Evolutionary conservation across 148 eudicot species (phyloP).

Genomic region (Suaeda aralocaspica): DNA sequence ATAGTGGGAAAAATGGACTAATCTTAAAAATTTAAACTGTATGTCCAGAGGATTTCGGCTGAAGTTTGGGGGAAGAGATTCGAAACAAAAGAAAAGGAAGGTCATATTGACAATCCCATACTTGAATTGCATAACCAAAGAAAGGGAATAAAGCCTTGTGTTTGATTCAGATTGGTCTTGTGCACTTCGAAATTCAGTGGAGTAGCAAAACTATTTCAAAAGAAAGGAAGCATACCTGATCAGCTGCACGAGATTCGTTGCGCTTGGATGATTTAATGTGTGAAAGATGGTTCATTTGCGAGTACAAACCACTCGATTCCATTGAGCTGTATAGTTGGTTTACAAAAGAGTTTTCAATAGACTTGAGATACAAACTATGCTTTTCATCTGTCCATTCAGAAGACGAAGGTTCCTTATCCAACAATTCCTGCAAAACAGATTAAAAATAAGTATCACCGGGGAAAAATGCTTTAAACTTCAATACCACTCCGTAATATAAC

Average conservation of each 20-base stretch:
- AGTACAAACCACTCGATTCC: slow-evolving; percentile 37
- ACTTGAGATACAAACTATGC: slow-evolving; percentile 76
- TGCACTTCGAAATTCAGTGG: neutral
- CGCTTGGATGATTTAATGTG: slow-evolving; percentile 30
- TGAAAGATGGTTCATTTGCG: slow-evolving; percentile 28
- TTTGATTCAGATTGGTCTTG: neutral
- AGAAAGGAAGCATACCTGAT: slow-evolving; percentile 41
- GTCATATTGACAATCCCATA: neutral
- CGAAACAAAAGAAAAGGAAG: neutral
- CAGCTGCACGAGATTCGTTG: slow-evolving; percentile 23
- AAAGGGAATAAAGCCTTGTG: neutral
- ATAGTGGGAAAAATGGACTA: neutral
- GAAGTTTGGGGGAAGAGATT: neutral
- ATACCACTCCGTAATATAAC: neutral
- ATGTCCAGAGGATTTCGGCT: neutral
- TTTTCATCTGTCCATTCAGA: slow-evolving; percentile 88
- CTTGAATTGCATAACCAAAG: no score
- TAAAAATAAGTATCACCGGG: neutral
- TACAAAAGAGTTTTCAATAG: slow-evolving; percentile 89
- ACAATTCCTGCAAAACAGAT: slow-evolving; percentile 37
- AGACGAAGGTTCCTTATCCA: slow-evolving; percentile 26
- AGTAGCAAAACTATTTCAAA: neutral
- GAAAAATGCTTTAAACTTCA: neutral
- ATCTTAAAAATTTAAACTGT: neutral
- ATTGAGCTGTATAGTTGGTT: slow-evolving; percentile 59